Conservation (phyloP, 1,139 yeast species). For the Kluyveromyces sp. region DNA sequence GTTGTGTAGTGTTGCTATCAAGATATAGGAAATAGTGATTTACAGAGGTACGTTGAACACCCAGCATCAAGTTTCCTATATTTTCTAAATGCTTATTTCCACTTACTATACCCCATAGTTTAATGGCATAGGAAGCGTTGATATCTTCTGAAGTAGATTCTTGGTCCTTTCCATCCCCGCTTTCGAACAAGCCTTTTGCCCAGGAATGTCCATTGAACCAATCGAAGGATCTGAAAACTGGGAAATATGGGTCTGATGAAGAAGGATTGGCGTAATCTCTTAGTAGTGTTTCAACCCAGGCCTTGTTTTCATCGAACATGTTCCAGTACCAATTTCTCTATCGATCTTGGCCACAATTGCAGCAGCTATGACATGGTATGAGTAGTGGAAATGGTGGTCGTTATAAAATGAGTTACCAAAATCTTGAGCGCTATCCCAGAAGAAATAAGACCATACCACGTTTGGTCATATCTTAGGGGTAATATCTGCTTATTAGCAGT, state of each 20-base stretch:
- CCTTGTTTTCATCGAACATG: slow-evolving; percentile 43
- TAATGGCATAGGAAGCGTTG: slow-evolving; percentile 63
- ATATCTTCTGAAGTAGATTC: slow-evolving; percentile 75
- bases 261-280: slow-evolving; percentile 70
- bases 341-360: slow-evolving; percentile 58
- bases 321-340: slow-evolving; percentile 34
- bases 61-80: slow-evolving; percentile 55
- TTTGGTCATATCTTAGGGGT: slow-evolving; percentile 57
- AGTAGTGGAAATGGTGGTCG: slow-evolving; percentile 79
- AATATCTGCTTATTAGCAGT: slow-evolving; percentile 43
- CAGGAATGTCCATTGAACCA: slow-evolving; percentile 77
- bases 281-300: slow-evolving; percentile 51
- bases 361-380: slow-evolving; percentile 68
- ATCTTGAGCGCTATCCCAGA: slow-evolving; percentile 51
- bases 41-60: slow-evolving; percentile 50
- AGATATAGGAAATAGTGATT: slow-evolving; percentile 53
- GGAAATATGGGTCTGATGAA: slow-evolving; percentile 49
- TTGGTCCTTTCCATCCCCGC: slow-evolving; percentile 75
- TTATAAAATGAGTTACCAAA: slow-evolving; percentile 73
- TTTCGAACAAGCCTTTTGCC: slow-evolving; percentile 69
- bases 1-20: slow-evolving; percentile 43
- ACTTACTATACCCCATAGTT: slow-evolving; percentile 58
- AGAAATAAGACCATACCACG: slow-evolving; percentile 71
- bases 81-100: slow-evolving; percentile 45
- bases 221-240: slow-evolving; percentile 69